Evolutionary conservation across 2,329 filamentous ascomycete species (phyloP).

Genomic region (Colletotrichum horii): DNA sequence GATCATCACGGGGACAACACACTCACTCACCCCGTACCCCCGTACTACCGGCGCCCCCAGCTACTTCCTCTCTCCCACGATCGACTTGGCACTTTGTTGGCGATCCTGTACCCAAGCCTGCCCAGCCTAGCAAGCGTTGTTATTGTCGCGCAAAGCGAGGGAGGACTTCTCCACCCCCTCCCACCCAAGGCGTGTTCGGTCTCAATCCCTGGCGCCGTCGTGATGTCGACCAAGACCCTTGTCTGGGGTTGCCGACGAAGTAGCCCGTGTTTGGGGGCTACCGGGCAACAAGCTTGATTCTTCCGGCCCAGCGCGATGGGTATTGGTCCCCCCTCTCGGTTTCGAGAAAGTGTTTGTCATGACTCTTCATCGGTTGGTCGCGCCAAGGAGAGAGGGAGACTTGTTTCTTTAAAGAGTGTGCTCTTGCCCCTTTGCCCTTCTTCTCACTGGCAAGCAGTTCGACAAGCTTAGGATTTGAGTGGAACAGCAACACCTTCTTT

Average conservation of each 20-base stretch:
- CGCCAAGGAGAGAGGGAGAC: not conserved
- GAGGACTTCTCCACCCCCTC: slow-evolving; percentile 1
- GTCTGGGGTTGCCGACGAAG: not conserved
- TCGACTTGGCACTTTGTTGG: slow-evolving; percentile 9
- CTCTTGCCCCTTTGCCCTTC: not conserved
- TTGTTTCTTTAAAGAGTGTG: slow-evolving; percentile 6
- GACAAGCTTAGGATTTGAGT: not conserved
- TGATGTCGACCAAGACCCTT: slow-evolving; percentile 20
- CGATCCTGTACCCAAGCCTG: not conserved
- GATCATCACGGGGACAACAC: not conserved
- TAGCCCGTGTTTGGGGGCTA: not conserved
- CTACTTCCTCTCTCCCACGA: not conserved
- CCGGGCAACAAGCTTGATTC: slow-evolving; percentile 11
- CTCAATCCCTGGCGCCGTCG: slow-evolving; percentile 7
- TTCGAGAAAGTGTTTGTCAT: not conserved
- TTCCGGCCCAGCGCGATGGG: not conserved
- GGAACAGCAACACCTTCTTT: not conserved
- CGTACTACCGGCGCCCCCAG: not conserved
- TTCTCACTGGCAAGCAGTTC: not conserved
- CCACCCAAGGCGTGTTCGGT: not conserved
- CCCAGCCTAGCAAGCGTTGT: not conserved
- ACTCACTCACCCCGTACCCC: not conserved
- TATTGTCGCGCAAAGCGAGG: slow-evolving; percentile 1
- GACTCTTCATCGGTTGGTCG: not conserved
- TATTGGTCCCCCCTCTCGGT: not conserved